phyloP scores from a whole-genome alignment of 257 asterid species.

The Rauvolfia tetraphylla region DNA sequence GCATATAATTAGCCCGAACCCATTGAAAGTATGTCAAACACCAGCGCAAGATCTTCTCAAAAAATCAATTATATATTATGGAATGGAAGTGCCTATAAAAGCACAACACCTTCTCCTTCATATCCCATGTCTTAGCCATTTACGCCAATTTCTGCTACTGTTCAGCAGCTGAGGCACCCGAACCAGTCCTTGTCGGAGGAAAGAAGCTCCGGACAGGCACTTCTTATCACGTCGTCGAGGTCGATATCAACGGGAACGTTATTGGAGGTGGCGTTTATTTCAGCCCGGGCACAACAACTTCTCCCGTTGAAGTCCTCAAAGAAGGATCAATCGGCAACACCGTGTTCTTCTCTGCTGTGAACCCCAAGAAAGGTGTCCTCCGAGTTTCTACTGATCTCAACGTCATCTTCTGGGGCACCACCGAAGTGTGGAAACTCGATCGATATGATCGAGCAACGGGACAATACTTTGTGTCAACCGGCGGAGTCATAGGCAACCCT shows the following conservation, averaged over 20 bases:
- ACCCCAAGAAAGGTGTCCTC: conserved; percentile 1
- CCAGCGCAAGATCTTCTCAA: no score
- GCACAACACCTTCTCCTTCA: background rate
- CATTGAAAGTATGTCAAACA: no score
- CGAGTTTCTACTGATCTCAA: conserved; percentile 14
- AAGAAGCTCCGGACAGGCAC: conserved; percentile 6
- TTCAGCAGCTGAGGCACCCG: conserved; percentile 19
- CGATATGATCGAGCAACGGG: background rate
- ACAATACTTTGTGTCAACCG: background rate
- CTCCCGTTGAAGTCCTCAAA: background rate
- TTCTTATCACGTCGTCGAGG: conserved; percentile 1
- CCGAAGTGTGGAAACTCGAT: conserved; percentile 12
- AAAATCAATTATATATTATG: no score
- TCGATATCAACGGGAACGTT: background rate
- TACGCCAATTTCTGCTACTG: background rate
- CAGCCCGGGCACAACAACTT: background rate
- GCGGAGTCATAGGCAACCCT: background rate
- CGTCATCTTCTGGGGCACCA: background rate
- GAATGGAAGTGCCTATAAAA: no score
- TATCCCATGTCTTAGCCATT: background rate
- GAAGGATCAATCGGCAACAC: conserved; percentile 1
- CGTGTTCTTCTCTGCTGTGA: background rate
- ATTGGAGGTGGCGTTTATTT: background rate
- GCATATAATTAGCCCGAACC: no score
- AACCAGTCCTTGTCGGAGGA: conserved; percentile 4